These are phyloP conservation scores for Aureobasidium sp. DNA, from an alignment of 2,329 filamentous ascomycete genomes.

Conservation along the genomic window DNA sequence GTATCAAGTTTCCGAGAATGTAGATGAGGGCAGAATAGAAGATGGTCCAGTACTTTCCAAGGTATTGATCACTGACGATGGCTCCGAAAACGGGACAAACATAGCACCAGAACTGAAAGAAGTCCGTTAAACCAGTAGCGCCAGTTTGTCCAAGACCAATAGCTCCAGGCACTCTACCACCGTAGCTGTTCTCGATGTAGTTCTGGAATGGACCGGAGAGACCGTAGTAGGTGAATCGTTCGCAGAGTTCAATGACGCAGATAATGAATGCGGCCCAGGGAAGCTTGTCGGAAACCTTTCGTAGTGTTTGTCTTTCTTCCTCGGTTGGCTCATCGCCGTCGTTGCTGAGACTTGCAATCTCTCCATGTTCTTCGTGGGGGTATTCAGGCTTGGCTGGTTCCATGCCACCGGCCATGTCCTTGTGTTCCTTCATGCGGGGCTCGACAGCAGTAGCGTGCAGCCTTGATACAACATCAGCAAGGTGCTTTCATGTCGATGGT, in stretches of 20 bases:
- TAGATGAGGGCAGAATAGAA: constrained; percentile 58
- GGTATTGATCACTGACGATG: constrained; percentile 58
- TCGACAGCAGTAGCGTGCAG: constrained; percentile 15
- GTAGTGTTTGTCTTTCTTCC: constrained; percentile 36
- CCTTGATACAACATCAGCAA: not conserved
- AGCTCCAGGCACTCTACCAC: constrained; percentile 33
- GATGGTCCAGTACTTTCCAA: constrained; percentile 65
- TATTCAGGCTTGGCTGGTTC: constrained; percentile 10
- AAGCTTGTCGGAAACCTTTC: constrained; percentile 41
- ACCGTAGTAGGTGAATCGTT: constrained; percentile 41
- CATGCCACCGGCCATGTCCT: constrained; percentile 16
- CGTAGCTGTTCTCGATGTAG: constrained; percentile 41
- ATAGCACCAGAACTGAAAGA: constrained; percentile 46
- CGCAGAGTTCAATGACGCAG: constrained; percentile 44
- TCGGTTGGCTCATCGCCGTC: constrained; percentile 36
- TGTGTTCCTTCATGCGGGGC: constrained; percentile 5
- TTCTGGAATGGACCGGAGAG: constrained; percentile 45
- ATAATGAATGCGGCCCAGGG: constrained; percentile 43
- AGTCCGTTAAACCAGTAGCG: constrained; percentile 40
- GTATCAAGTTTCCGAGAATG: constrained; percentile 58
- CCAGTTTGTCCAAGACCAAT: constrained; percentile 36
- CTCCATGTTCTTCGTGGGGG: not conserved
- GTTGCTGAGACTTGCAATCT: constrained; percentile 17
- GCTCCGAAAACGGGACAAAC: constrained; percentile 41
- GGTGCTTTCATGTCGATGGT: not conserved